Evolutionary conservation across 2,329 filamentous ascomycete genomes (phyloP), one percentile per base, ranked within the genome.

Genomic region (Pseudogymnoascus destructans): DNA sequence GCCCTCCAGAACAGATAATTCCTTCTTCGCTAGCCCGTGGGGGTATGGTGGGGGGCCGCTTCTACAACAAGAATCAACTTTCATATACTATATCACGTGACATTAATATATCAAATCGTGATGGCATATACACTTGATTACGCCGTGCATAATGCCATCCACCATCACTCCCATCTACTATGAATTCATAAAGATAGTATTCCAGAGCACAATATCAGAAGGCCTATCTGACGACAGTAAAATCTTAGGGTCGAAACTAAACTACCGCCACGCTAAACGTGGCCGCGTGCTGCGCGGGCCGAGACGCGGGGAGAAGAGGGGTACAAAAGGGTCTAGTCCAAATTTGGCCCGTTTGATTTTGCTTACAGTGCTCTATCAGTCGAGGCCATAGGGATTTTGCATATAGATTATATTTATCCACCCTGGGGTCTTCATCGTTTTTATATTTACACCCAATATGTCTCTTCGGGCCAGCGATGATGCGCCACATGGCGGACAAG

Each of bases 321-420:
- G 46, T 52, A 30, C 25, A 52, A 52, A 52, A 52, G 46, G 46
- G 46, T 52, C 46, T 52, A n/a, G 23, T 52, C 46, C 15, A 30
- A 52, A 17, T 30, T 25, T 52, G 17, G 46, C 8, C 25, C 23
- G 9, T 27, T 49, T 30, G 15, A 17, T 52, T 30, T 17, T 27
- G 46, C 9, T 30, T 23, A 30, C 5, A 52, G 46, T 30, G 46
- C 46, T 52, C 46, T 52, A 11, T 17, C 17, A 52, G n/a, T 30
- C 46, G 46, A 52, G 23, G n/a, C 46, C 46, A 30, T n/a, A 30
- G 23, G 25, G 46, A 6, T 27, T 17, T 52, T 52, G 46, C 23
- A 52, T 52, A 30, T 52, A 30, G n/a, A 30, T 30, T 30, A 52
- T 17, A 52, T 30, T 52, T 6, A 30, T 11, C 19, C 3, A 30